phyloP scores from a whole-genome alignment of 305 asterid genomes.

The Caryopteris hybrid region DNA sequence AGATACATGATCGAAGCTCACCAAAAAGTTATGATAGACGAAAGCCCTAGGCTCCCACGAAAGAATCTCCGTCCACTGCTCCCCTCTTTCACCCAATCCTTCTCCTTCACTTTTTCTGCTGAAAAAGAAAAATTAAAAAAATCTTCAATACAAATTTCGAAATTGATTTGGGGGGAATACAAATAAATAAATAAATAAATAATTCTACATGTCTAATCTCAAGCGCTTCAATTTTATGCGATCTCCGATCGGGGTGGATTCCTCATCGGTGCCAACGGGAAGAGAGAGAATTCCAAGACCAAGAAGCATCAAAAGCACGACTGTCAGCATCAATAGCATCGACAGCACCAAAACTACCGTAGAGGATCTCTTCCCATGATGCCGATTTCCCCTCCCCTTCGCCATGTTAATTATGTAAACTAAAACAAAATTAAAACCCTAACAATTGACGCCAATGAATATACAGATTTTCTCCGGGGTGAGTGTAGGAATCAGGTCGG shows the following conservation, averaged over 20 bases:
- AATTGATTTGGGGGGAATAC: background rate
- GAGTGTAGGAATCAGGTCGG: background rate
- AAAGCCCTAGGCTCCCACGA: slow-evolving; percentile 59
- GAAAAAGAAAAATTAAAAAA: background rate
- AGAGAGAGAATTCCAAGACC: slow-evolving; percentile 73
- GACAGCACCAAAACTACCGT: slow-evolving; percentile 56
- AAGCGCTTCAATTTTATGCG: slow-evolving; percentile 63
- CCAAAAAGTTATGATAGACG: slow-evolving; percentile 68
- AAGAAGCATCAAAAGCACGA: slow-evolving; percentile 70
- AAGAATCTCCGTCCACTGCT: slow-evolving; percentile 74
- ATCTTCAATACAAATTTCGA: background rate
- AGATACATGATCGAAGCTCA: slow-evolving; percentile 29
- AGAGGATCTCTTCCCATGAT: slow-evolving; percentile 64
- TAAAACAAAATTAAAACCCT: slow-evolving; percentile 13
- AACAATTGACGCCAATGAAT: background rate
- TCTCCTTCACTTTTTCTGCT: slow-evolving; percentile 35
- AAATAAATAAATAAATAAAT: background rate
- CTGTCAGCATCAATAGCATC: slow-evolving; percentile 66
- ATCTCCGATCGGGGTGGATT: slow-evolving; percentile 30
- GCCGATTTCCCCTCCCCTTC: slow-evolving; percentile 53
- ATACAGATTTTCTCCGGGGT: background rate
- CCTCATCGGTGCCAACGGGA: slow-evolving; percentile 54
- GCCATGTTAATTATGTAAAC: slow-evolving; percentile 32
- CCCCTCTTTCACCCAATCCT: slow-evolving; percentile 58
- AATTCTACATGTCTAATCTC: slow-evolving; percentile 35